Base-by-base conservation (phyloP, 2,329 filamentous ascomycete genomes). In the Fusarium haematococcum region DNA sequence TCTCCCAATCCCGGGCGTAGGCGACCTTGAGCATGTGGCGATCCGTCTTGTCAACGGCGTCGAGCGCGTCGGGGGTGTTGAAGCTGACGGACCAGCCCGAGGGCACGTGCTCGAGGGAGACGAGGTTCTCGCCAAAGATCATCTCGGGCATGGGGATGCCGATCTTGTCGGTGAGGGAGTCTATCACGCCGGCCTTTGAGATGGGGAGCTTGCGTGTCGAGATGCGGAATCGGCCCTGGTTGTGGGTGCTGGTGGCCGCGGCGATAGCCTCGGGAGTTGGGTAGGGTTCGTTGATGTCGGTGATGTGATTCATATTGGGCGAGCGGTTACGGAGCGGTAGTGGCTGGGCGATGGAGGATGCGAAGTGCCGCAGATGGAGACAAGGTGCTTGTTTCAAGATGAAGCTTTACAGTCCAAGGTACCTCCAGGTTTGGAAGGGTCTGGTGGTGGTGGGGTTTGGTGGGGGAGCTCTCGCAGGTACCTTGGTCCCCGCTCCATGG, bases 91-190 rank as follows among this genome's bases (percentile, higher is more conserved):
- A 86, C 95, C 95, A 99, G 52, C 91, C 90, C n/a, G 89, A 91
- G 23, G 89, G 88, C n/a, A 85, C 71, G 84, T 98, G 95, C 63
- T 91, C 87, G 69, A 99, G 88, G 8, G 90, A 85, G 45, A 97
- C 92, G 67, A 93, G 86, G 83, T 99, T 99, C 86, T 99, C 95
- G 71, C 97, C 97, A 81, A 99, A 99, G 75, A 99, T 99, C 97
- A 99, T 99, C 86, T 99, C 97, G 10, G 97, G 97, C 45, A 96
- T 91, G 20, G 96, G 91, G 80, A 99, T 98, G 33, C 92, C 92
- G 63, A 99, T 88, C 72, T 90, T 91, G 67, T 88, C 87, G 45
- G 92, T 92, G 91, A 99, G 94, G 41, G 90, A 90, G 80, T 98
- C 95, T 80, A 99, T 98, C 60, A 95, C 94, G 7, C 90, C 93